phyloP scores from a whole-genome alignment of 441 rosid species.

The Eugenia klotzschiana region DNA sequence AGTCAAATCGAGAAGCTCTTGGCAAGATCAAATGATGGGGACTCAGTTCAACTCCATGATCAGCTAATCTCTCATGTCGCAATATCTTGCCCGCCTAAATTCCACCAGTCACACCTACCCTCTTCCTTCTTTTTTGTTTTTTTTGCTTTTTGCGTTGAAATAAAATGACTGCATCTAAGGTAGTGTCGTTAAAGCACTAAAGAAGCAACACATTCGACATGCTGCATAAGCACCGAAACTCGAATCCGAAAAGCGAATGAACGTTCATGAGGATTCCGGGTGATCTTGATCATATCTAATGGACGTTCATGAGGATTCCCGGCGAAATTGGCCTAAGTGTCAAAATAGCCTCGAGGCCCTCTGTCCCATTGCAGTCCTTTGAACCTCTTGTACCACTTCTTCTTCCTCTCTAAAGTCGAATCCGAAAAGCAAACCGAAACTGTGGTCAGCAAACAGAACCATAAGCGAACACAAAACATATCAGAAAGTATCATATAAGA shows the following conservation, averaged over 20 bases:
- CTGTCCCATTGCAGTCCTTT: not conserved
- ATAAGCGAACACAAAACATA: not conserved
- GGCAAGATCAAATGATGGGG: not conserved
- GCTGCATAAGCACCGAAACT: too few species aligned
- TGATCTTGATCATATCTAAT: not conserved
- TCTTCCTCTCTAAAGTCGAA: not conserved
- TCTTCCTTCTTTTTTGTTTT: too few species aligned
- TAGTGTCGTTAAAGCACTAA: not conserved
- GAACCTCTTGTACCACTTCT: fast-evolving
- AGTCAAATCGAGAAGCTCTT: not conserved
- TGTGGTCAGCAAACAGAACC: not conserved
- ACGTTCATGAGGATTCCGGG: too few species aligned
- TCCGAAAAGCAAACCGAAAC: not conserved
- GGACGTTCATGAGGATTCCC: not conserved
- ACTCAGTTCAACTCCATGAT: not conserved
- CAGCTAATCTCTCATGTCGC: not conserved
- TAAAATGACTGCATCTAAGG: not conserved
- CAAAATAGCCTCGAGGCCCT: not conserved
- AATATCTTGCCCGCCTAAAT: not conserved
- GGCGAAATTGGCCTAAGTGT: fast-evolving
- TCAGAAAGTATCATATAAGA: not conserved
- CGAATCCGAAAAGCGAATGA: too few species aligned
- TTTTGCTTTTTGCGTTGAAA: not conserved
- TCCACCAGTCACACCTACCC: not conserved
- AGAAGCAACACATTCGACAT: not conserved